Conservation (phyloP, 2,329 filamentous ascomycete species). For the Aureobasidium musti region DNA sequence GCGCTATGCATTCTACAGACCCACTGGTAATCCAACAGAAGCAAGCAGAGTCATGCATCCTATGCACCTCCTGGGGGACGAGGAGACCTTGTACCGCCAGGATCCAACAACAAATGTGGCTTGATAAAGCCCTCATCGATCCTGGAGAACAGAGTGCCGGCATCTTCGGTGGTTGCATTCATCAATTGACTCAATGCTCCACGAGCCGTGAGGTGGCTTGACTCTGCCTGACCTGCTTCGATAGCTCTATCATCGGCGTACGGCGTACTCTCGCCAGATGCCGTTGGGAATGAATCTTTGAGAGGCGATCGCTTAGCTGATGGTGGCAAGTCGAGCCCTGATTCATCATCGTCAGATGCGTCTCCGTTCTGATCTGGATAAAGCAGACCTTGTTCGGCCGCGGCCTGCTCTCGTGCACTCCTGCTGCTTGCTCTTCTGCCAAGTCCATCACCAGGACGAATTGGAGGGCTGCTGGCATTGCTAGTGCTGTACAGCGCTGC, state of each 20-base stretch:
- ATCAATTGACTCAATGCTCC: slow-evolving; percentile 80
- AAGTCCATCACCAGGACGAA: slow-evolving; percentile 44
- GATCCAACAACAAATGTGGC: slow-evolving; percentile 82
- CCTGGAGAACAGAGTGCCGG: slow-evolving; percentile 85
- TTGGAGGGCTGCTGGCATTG: slow-evolving; percentile 55
- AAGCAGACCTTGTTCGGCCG: slow-evolving; percentile 58
- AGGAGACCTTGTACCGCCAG: slow-evolving; percentile 35
- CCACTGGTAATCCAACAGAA: not conserved
- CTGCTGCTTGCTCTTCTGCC: slow-evolving; percentile 57
- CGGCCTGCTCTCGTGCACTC: slow-evolving; percentile 48
- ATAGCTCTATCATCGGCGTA: slow-evolving; percentile 20
- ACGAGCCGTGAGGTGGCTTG: slow-evolving; percentile 62
- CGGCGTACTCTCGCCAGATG: slow-evolving; percentile 29
- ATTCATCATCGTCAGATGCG: slow-evolving; percentile 55
- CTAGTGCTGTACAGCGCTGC: slow-evolving; percentile 63
- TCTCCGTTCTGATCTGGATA: slow-evolving; percentile 45
- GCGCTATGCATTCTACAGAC: not conserved
- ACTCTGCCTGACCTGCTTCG: slow-evolving; percentile 32
- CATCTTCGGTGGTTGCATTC: slow-evolving; percentile 76
- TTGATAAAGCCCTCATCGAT: slow-evolving; percentile 97
- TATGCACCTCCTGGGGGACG: slow-evolving; percentile 24
- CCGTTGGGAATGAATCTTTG: slow-evolving; percentile 32
- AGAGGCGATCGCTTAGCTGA: slow-evolving; percentile 52
- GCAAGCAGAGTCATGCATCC: not conserved
- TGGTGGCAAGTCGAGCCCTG: slow-evolving; percentile 62